These are phyloP conservation scores for Pharus latifolius DNA, from an alignment of 176 grass and related monocot genomes.

Conservation along the genomic window DNA sequence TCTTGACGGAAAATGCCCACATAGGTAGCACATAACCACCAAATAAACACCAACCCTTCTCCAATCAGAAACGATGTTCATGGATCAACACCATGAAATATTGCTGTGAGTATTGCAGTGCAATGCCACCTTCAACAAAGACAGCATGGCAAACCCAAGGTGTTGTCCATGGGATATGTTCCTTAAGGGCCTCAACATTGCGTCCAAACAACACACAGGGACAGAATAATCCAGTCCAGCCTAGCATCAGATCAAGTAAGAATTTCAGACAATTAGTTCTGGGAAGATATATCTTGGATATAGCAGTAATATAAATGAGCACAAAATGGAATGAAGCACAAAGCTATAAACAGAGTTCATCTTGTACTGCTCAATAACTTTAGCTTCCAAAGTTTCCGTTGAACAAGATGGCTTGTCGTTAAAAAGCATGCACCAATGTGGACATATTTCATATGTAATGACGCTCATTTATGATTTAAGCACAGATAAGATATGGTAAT, in stretches of 20 bases:
- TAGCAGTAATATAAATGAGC: not conserved
- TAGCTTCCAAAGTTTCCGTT: too few species aligned
- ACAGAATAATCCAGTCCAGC: conserved; percentile 55
- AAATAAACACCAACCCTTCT: conserved; percentile 49
- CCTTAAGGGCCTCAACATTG: conserved; percentile 44
- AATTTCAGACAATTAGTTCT: too few species aligned
- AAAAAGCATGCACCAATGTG: not conserved
- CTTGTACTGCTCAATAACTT: too few species aligned
- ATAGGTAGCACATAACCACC: conserved; percentile 51
- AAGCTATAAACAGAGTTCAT: too few species aligned
- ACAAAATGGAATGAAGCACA: not conserved
- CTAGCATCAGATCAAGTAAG: not conserved
- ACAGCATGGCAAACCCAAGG: conserved; percentile 59
- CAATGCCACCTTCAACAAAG: conserved; percentile 60
- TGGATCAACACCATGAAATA: conserved; percentile 57
- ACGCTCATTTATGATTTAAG: too few species aligned
- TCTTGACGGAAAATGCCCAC: conserved; percentile 18
- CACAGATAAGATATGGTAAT: not conserved
- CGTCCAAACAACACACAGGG: conserved; percentile 71
- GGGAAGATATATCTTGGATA: not conserved
- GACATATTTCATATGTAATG: too few species aligned
- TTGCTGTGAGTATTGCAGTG: conserved; percentile 36
- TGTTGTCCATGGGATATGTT: conserved; percentile 48
- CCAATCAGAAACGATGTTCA: conserved; percentile 32
- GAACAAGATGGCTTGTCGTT: too few species aligned